Conservation (phyloP, 768 basidiomycete genomes). For the Tubosaeta brunneosetosa region DNA sequence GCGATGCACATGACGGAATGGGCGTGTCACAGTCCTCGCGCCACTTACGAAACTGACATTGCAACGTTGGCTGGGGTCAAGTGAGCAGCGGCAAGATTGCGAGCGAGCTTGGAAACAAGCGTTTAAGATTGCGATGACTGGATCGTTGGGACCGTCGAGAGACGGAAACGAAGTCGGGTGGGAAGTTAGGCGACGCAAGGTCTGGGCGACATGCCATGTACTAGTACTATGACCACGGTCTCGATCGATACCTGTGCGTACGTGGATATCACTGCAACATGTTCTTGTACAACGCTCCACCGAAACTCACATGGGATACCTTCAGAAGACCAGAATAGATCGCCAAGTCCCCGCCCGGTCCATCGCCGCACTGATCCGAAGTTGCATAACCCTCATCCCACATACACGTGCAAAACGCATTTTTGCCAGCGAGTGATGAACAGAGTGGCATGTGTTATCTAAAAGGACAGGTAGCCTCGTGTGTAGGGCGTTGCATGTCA, state of each 20-base stretch:
- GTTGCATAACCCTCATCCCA: constrained; percentile 1
- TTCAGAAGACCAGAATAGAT: neutral
- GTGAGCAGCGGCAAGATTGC: constrained; percentile 61
- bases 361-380: constrained; percentile 5
- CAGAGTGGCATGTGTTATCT: constrained; percentile 2
- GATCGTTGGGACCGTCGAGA: constrained; percentile 63
- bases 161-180: constrained; percentile 21
- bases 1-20: constrained; percentile 52
- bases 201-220: neutral
- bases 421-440: constrained; percentile 17
- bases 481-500: constrained; percentile 18
- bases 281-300: too few relatives aligned
- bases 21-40: constrained; percentile 50
- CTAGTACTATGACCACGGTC: neutral
- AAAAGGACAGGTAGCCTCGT: constrained; percentile 22
- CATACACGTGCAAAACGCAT: constrained; percentile 21
- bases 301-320: neutral
- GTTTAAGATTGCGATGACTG: constrained; percentile 51
- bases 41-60: constrained; percentile 50
- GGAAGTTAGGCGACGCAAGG: constrained; percentile 50
- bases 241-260: neutral
- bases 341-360: constrained; percentile 3
- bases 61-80: constrained; percentile 57
- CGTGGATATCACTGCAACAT: neutral
- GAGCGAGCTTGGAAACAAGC: constrained; percentile 58